Base-by-base conservation (phyloP, 192 early-diverging fungal species). In the Entomortierella chlamydospora region DNA sequence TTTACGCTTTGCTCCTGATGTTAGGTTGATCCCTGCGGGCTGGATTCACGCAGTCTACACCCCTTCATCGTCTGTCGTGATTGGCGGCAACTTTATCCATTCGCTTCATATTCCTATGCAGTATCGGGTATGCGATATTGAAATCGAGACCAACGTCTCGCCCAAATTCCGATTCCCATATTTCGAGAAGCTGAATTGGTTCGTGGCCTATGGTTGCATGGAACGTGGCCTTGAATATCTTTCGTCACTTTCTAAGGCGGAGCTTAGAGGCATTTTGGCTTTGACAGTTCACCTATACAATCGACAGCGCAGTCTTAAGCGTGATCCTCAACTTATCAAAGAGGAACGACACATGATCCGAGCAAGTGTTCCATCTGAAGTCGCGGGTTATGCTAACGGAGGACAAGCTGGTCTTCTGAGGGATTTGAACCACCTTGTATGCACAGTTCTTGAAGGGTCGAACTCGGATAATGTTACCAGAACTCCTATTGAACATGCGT, bases 21-120 rank as follows among this genome's bases (percentile, higher is more conserved):
- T 76, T 49, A 93, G 93, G 91, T 82, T 97, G 49, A 96, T 98
- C 56, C 97, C 97, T 22, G 91, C 95, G 9, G 97, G 97, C 34
- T 98, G 97, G 96, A 97, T 98, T 67, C 97, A 98, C 74, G 93
- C 97, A 0, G 95, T 97, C 9, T 93, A 92, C 72, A 98, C 95
- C 5, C 93, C 95, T 9, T 82, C 84, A 23, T 94, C 97, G 55
- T 89, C 94, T 0, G 82, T 98, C 9, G 95, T 97, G 0, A 96
- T 98, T 66, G 95, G 97, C 20, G 97, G 97, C 54, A 98, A 97
- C 77, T 98, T 96, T 76, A 85, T 98, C 49, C 93, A 96, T 62
- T 89, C 92, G 22, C 82, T 94, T 31, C 91, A 93, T 62, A 90
- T 93, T 7, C 63, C 66, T 15, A 86, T 86, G 20, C 96, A 98